Conservation (phyloP, 2,329 filamentous ascomycete genomes). For the Colletotrichum falcatum region DNA sequence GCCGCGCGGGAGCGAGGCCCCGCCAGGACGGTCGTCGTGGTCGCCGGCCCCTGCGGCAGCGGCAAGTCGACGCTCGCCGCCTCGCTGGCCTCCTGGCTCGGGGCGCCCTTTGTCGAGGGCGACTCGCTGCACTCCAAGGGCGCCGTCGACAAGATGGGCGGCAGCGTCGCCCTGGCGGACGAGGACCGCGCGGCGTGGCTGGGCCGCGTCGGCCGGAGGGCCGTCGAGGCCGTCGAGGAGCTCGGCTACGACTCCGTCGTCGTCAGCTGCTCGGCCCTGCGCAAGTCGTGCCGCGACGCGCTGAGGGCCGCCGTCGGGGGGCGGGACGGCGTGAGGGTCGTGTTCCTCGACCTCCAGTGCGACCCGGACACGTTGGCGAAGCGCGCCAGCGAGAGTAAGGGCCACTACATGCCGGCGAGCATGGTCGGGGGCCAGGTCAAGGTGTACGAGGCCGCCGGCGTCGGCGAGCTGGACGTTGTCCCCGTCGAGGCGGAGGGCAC, state of each 20-base stretch:
- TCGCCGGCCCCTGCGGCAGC: slow-evolving; percentile 56
- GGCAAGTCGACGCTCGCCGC: slow-evolving; percentile 54
- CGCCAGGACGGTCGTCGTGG: slow-evolving; percentile 48
- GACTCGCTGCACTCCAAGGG: slow-evolving; percentile 52
- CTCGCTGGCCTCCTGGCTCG: slow-evolving; percentile 47
- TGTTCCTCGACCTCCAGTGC: slow-evolving; percentile 54
- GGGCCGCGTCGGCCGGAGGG: slow-evolving; percentile 44
- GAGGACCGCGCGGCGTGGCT: slow-evolving; percentile 50
- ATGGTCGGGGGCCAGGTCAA: slow-evolving; percentile 53
- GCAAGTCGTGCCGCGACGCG: slow-evolving; percentile 48
- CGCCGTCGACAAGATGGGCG: slow-evolving; percentile 50
- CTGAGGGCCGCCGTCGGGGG: slow-evolving; percentile 45
- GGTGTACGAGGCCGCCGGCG: slow-evolving; percentile 46
- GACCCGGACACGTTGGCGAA: slow-evolving; percentile 46
- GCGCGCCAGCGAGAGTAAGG: slow-evolving; percentile 46
- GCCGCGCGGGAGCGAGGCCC: slow-evolving; percentile 46
- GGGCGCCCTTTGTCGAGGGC: slow-evolving; percentile 54
- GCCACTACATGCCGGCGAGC: slow-evolving; percentile 52
- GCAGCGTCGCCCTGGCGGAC: slow-evolving; percentile 48
- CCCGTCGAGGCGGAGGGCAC: slow-evolving; percentile 45
- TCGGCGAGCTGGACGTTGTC: slow-evolving; percentile 51
- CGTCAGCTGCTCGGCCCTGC: slow-evolving; percentile 56
- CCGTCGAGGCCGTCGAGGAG: slow-evolving; percentile 45
- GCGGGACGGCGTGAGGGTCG: slow-evolving; percentile 39
- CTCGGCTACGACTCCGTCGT: slow-evolving; percentile 47